Conservation (phyloP, 1,284 basidiomycete species). For the Tylopilus orsonianus region DNA sequence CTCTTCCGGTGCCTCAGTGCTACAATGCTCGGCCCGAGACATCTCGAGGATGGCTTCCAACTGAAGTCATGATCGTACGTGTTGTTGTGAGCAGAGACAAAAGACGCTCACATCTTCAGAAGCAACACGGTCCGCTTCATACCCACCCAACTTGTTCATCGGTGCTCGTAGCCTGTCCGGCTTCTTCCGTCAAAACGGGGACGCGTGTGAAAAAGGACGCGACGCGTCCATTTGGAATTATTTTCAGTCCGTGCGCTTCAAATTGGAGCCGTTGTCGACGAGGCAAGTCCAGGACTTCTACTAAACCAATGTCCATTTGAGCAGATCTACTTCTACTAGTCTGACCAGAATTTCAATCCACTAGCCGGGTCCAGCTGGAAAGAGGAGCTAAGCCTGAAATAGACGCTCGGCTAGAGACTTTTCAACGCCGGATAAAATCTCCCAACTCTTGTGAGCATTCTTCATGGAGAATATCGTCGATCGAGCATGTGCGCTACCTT, state of each 20-base stretch:
- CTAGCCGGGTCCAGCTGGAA: background rate
- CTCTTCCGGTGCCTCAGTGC: constrained; percentile 6
- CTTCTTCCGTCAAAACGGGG: background rate
- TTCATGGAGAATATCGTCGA: constrained; percentile 14
- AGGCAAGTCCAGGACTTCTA: no score
- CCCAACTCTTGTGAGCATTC: background rate
- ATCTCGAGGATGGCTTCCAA: constrained; percentile 32
- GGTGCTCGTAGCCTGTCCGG: background rate
- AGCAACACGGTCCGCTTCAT: constrained; percentile 21
- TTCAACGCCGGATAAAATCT: no score
- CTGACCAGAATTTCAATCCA: background rate
- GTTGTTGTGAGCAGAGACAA: background rate
- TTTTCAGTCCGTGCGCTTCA: constrained; percentile 13
- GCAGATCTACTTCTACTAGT: no score
- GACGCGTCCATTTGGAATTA: constrained; percentile 26
- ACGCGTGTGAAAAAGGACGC: constrained; percentile 15
- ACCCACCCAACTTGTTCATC: constrained; percentile 17
- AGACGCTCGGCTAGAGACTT: no score
- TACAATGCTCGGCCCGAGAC: constrained; percentile 20
- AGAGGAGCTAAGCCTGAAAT: background rate
- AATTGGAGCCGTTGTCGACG: no score
- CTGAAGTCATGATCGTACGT: constrained; percentile 11
- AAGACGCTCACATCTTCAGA: constrained; percentile 30
- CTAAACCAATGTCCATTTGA: background rate
- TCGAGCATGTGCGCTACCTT: constrained; percentile 13